phyloP scores from a whole-genome alignment of 2,329 filamentous ascomycete genomes.

The Mycosphaerella sp. region DNA sequence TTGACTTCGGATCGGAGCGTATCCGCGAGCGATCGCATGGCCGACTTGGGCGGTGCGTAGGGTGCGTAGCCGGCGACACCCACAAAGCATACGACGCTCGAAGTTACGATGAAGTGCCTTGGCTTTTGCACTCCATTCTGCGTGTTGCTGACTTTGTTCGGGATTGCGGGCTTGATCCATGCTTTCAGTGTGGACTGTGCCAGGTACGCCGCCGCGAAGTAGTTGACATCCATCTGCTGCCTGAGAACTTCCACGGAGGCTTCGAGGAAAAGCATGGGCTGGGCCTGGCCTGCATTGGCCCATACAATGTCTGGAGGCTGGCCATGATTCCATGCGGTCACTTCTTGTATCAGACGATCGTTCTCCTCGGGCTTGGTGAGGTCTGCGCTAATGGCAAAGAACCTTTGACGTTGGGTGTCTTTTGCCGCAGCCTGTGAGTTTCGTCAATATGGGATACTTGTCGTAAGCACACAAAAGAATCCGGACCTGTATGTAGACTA shows the following conservation, averaged over 20 bases:
- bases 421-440: constrained; percentile 55
- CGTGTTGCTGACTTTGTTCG: constrained; percentile 29
- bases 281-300: constrained; percentile 73
- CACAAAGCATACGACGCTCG: constrained; percentile 67
- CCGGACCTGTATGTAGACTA: constrained; percentile 57
- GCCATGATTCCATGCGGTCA: constrained; percentile 70
- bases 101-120: constrained; percentile 82
- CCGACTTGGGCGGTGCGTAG: constrained; percentile 80
- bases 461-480: constrained; percentile 17
- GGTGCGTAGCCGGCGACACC: constrained; percentile 74
- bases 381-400: constrained; percentile 79
- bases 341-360: constrained; percentile 61
- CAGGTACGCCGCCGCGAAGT: constrained; percentile 79
- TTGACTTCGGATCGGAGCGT: constrained; percentile 75
- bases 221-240: constrained; percentile 86
- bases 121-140: constrained; percentile 36
- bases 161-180: constrained; percentile 54
- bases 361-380: constrained; percentile 66
- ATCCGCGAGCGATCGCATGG: constrained; percentile 76
- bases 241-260: constrained; percentile 60
- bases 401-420: constrained; percentile 62
- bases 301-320: constrained; percentile 76
- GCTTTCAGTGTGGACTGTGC: constrained; percentile 68
- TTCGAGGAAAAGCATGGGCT: constrained; percentile 72
- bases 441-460: background rate